phyloP scores from a whole-genome alignment of 768 basidiomycete species.

The Pleurotus tuber-regium region DNA sequence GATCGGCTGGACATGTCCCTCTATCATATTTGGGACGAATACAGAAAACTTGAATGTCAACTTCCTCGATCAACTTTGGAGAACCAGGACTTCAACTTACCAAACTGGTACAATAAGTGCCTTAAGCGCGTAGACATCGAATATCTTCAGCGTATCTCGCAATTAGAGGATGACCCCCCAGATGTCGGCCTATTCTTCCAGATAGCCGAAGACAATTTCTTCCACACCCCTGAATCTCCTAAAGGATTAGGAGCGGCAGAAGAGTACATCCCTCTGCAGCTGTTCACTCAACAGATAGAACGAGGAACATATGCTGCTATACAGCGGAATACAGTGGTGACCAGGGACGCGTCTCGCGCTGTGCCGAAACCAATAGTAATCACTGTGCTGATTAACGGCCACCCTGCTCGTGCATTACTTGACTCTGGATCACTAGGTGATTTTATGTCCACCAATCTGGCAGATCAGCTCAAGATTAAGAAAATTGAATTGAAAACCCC shows the following conservation, averaged over 20 bases:
- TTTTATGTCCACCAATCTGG: constrained; percentile 32
- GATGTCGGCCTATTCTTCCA: neutral
- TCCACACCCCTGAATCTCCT: neutral
- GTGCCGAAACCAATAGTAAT: constrained; percentile 30
- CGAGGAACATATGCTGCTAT: constrained; percentile 1
- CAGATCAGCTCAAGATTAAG: constrained; percentile 30
- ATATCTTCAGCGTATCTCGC: neutral
- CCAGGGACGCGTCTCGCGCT: constrained; percentile 10
- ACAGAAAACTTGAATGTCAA: neutral
- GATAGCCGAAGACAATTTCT: neutral
- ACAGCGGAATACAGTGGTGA: constrained; percentile 9
- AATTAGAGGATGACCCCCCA: neutral
- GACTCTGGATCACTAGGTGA: constrained; percentile 37
- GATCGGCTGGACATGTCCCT: neutral
- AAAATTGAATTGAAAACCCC: constrained; percentile 25
- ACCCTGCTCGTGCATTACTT: constrained; percentile 28
- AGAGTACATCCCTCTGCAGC: neutral
- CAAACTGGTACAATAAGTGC: neutral
- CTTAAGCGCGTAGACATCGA: neutral
- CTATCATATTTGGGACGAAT: neutral
- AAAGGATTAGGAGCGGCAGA: neutral
- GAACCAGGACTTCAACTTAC: neutral
- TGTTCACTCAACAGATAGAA: neutral
- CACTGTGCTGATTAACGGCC: constrained; percentile 26
- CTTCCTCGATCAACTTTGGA: neutral